A percentile compares a stretch with the other conserved stretches of the same genome.
These are phyloP conservation scores for Clavispora asparagi DNA, from an alignment of 805 yeast species.

Conservation along the genomic window DNA sequence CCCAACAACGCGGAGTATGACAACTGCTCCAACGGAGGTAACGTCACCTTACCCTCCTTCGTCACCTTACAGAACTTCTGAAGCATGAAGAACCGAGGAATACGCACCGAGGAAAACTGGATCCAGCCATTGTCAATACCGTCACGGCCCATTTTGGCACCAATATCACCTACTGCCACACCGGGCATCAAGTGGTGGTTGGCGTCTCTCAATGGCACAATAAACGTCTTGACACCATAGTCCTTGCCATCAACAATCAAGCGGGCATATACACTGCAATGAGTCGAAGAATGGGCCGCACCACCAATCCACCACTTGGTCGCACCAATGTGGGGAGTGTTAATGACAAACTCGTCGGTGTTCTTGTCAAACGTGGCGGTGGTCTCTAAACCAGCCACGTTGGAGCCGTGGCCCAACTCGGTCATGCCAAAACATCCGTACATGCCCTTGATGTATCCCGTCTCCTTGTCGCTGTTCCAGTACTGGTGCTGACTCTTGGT, in stretches of 20 bases:
- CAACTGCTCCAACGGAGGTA: constrained; percentile 18
- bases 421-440: constrained; percentile 21
- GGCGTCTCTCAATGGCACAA: constrained; percentile 17
- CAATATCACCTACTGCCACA: constrained; percentile 18
- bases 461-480: constrained; percentile 16
- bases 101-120: constrained; percentile 17
- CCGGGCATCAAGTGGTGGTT: constrained; percentile 18
- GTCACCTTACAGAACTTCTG: constrained; percentile 17
- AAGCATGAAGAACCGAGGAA: constrained; percentile 18
- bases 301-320: constrained; percentile 23
- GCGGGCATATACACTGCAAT: constrained; percentile 16
- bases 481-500: constrained; percentile 13
- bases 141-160: constrained; percentile 20
- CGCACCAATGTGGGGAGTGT: constrained; percentile 20
- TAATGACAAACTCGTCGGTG: constrained; percentile 16
- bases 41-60: constrained; percentile 13
- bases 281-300: constrained; percentile 19
- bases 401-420: constrained; percentile 18
- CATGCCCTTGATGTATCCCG: constrained; percentile 10
- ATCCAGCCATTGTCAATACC: constrained; percentile 21
- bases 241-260: constrained; percentile 17
- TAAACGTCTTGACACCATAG: constrained; percentile 19
- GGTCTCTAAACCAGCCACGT: constrained; percentile 19
- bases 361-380: constrained; percentile 18
- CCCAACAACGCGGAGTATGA: constrained; percentile 17